Evolutionary conservation across 176 grass and related monocot species (phyloP).

Genomic region (Oryza coarctata): DNA sequence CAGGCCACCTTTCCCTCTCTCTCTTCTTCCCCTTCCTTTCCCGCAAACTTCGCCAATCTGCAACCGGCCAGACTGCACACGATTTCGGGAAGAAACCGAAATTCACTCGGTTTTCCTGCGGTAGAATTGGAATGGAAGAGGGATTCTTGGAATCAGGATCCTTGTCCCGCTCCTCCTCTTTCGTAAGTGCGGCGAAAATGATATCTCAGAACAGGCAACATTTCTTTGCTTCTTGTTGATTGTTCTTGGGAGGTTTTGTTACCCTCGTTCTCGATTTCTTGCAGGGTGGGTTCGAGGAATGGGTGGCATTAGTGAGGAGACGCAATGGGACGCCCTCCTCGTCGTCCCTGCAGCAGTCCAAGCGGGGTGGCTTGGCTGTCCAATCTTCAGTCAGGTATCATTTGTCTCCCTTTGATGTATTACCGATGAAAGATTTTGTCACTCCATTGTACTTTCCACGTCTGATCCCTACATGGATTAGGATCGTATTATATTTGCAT

Average conservation of each 20-base stretch:
- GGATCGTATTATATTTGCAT: not conserved
- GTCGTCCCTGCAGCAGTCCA: not conserved
- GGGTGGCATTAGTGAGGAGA: constrained; percentile 53
- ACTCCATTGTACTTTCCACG: not conserved
- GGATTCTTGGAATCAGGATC: constrained; percentile 26
- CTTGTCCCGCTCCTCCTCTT: constrained; percentile 50
- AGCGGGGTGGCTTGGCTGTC: constrained; percentile 17
- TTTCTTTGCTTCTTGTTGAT: not conserved
- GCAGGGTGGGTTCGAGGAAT: constrained; percentile 61
- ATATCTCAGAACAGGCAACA: not conserved
- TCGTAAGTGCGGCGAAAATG: constrained; percentile 32
- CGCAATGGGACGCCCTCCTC: constrained; percentile 34
- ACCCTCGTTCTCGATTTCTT: constrained; percentile 12
- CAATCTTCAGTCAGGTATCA: constrained; percentile 34
- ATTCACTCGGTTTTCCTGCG: not conserved
- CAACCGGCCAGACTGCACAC: not conserved
- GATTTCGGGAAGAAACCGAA: constrained; percentile 5
- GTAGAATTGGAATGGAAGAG: constrained; percentile 32
- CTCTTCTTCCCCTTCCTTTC: not conserved
- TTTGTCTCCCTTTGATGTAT: not conserved
- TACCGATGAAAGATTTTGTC: not conserved
- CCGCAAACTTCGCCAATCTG: constrained; percentile 22
- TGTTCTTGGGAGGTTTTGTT: not conserved
- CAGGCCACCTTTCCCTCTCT: not conserved
- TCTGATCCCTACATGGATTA: not conserved